These are phyloP conservation scores for Cenococcum geophilum DNA, from an alignment of 495 filamentous ascomycete genomes.

Conservation along the genomic window DNA sequence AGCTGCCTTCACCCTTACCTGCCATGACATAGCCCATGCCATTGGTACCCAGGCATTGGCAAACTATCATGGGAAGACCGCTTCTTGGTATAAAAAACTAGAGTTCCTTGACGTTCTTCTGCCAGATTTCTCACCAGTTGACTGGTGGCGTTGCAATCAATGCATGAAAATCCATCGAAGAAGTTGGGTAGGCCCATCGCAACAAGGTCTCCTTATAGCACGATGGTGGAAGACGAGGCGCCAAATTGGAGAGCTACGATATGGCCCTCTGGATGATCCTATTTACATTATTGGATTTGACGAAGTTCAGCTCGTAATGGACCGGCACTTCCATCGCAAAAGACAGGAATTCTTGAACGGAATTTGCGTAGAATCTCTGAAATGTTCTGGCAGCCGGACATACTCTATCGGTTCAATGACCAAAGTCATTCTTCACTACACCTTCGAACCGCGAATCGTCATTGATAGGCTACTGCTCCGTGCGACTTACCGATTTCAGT, in stretches of 20 bases:
- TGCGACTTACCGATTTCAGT: constrained; percentile 7
- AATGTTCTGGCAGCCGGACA: constrained; percentile 11
- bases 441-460: constrained; percentile 16
- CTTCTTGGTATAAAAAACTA: constrained; percentile 13
- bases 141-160: constrained; percentile 18
- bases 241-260: background rate
- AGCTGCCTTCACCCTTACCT: constrained; percentile 18
- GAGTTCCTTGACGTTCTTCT: constrained; percentile 16
- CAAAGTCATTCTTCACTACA: constrained; percentile 11
- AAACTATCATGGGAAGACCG: background rate
- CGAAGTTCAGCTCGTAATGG: constrained; percentile 14
- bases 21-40: constrained; percentile 3
- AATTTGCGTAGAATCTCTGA: constrained; percentile 13
- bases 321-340: constrained; percentile 12
- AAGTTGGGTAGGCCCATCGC: background rate
- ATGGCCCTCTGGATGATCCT: constrained; percentile 9
- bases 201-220: background rate
- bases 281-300: constrained; percentile 15
- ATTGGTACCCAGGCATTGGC: constrained; percentile 10
- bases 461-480: constrained; percentile 17
- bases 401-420: background rate
- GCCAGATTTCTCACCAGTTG: constrained; percentile 6
- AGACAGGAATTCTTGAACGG: background rate
- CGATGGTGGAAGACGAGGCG: background rate
- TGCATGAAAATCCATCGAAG: constrained; percentile 14